Base-by-base conservation (phyloP, 164 flowering plant species). In the Annona squamosa region DNA sequence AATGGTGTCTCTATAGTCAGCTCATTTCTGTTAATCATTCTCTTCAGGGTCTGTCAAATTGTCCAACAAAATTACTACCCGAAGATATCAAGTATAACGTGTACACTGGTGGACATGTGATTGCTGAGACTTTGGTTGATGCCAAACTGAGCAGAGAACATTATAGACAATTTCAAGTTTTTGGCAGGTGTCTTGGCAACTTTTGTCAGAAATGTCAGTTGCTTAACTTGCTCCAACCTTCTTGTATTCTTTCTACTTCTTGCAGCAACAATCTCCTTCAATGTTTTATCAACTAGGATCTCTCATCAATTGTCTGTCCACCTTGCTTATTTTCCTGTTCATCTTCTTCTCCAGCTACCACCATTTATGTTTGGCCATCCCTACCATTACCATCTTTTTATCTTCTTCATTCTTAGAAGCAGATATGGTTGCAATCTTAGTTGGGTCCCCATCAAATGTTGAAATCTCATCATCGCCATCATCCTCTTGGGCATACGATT, bases 161-260 rank as follows among this genome's bases (percentile, higher is more conserved):
- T 84, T 87, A 77, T 91, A 93, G 13, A 95, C 87, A 47, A 95
- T 89, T 81, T 95, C 96, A 73, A 95, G 93, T 84, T 95, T 95
- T 80, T 95, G 99, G 97, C 99, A 72, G 99, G 98, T 5, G 99
- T 95, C 82, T 90, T 93, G 1, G 99, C 96, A 73, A 93, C 97
- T 80, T 81, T 85, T 3, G 93, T 88, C 76, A 95, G 78, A 75
- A 91, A 93, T 12, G 97, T 88, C 13, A 95, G 94, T 83, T 91
- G 99, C 75, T 93, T 96, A 77, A 93, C 94, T 84, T 85, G 91
- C 83, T 95, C 99, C 71, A 91, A 80, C 71, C 90, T 83, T 71
- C 96, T 94, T 10, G 99, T 95, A 73, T 98, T 98, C 78, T 92
- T 94, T 83, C 87, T 84, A 47, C 98, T 97, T 65, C 99, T 80